Percentiles rank a stretch among this genome's conserved stretches.
Evolutionary conservation across 1,284 basidiomycete species (phyloP).

Genomic region (Mycena citricolor): DNA sequence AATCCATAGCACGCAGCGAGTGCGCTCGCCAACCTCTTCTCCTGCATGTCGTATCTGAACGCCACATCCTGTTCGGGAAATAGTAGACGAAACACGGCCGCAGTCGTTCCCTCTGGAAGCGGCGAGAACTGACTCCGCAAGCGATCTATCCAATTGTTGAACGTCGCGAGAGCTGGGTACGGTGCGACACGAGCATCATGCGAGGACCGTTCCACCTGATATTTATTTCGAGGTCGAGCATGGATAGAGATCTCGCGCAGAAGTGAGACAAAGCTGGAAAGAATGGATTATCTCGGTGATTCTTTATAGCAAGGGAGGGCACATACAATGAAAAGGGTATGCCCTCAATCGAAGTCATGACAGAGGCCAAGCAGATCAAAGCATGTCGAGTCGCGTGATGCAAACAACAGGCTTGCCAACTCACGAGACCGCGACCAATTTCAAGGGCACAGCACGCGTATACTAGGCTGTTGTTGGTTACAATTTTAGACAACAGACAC

Average conservation of each 20-base stretch:
- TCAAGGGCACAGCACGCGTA: no score
- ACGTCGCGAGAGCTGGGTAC: conserved; percentile 40
- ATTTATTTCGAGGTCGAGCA: conserved; percentile 30
- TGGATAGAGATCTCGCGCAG: conserved; percentile 42
- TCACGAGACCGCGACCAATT: no score
- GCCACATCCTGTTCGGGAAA: conserved; percentile 77
- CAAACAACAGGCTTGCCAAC: no score
- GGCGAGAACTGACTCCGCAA: conserved; percentile 45
- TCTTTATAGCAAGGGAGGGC: conserved; percentile 5
- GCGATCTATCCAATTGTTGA: conserved; percentile 47
- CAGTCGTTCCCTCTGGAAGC: conserved; percentile 48
- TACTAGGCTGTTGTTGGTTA: no score
- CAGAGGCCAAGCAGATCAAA: no score
- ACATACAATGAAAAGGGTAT: conserved; percentile 47
- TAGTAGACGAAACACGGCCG: conserved; percentile 66
- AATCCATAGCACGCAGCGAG: conserved; percentile 55
- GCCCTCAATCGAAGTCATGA: no score
- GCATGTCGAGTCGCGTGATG: no score
- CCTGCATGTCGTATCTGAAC: conserved; percentile 75
- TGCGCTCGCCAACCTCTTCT: conserved; percentile 57
- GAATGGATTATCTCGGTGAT: no score
- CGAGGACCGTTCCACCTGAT: no score
- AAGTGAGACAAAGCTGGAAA: conserved; percentile 49
- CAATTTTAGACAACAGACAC: no score
- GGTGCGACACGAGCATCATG: conserved; percentile 21